Percentiles rank a stretch among this genome's conserved stretches.
These are phyloP conservation scores for Trametes villosa DNA, from an alignment of 768 basidiomycete species.

Conservation along the genomic window DNA sequence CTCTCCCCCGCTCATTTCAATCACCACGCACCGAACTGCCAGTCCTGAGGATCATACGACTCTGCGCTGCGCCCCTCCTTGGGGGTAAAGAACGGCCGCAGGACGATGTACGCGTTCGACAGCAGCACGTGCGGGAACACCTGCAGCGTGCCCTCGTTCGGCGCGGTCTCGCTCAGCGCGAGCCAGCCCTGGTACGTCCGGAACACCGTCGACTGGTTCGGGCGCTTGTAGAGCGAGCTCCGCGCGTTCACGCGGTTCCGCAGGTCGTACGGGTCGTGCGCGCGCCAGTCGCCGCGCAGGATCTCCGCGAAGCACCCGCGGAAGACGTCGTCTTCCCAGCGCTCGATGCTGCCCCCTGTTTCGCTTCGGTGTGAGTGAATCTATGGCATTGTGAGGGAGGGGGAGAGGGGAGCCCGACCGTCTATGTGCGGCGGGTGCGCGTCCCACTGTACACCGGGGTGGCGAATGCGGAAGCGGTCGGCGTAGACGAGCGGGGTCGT, in stretches of 20 bases:
- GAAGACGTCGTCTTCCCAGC: conserved; percentile 69
- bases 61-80: conserved; percentile 40
- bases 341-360: conserved; percentile 72
- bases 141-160: conserved; percentile 68
- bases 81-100: conserved; percentile 77
- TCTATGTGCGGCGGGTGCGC: conserved; percentile 59
- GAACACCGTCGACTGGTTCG: conserved; percentile 45
- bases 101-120: conserved; percentile 72
- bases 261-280: conserved; percentile 70
- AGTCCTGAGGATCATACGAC: conserved; percentile 28
- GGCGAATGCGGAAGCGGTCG: conserved; percentile 74
- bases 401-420: conserved; percentile 29
- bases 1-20: not conserved
- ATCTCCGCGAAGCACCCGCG: conserved; percentile 65
- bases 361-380: not conserved
- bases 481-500: conserved; percentile 69
- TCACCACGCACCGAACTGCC: conserved; percentile 27
- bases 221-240: conserved; percentile 64
- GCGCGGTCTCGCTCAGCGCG: conserved; percentile 69
- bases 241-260: conserved; percentile 61
- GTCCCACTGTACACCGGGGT: conserved; percentile 63
- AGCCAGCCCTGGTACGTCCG: conserved; percentile 80
- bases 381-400: conserved; percentile 1
- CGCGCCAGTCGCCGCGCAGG: conserved; percentile 61
- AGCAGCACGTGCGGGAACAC: conserved; percentile 70